Conservation (phyloP, 1,139 yeast genomes). For the Protomyces macrosporus region DNA sequence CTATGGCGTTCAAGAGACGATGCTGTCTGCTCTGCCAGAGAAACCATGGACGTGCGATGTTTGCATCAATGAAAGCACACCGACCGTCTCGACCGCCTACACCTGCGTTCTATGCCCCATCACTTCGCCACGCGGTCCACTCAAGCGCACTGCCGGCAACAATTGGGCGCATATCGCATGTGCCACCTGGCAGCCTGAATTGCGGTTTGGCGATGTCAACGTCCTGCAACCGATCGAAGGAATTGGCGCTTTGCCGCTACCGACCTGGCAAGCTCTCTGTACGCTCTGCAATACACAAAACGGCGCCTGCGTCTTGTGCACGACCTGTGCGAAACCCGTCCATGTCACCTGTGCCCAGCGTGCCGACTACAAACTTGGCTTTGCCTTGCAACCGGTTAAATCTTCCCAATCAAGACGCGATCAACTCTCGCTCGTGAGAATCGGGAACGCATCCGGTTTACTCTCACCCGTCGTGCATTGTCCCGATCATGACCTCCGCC, state of each 20-base stretch:
- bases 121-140: slow-evolving; percentile 47
- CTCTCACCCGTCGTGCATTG: slow-evolving; percentile 40
- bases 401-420: slow-evolving; percentile 30
- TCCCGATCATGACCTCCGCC: slow-evolving; percentile 31
- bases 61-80: slow-evolving; percentile 66
- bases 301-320: slow-evolving; percentile 47
- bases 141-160: slow-evolving; percentile 65
- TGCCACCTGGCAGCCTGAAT: slow-evolving; percentile 51
- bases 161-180: slow-evolving; percentile 81
- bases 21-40: not conserved
- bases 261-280: slow-evolving; percentile 39
- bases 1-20: slow-evolving; percentile 47
- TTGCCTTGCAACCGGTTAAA: slow-evolving; percentile 31
- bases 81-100: slow-evolving; percentile 53
- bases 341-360: slow-evolving; percentile 28
- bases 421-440: slow-evolving; percentile 36
- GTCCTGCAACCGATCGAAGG: slow-evolving; percentile 47
- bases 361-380: slow-evolving; percentile 24
- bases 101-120: slow-evolving; percentile 65
- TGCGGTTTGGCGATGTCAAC: slow-evolving; percentile 44
- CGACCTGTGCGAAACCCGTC: slow-evolving; percentile 39
- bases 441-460: slow-evolving; percentile 41
- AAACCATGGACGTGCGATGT: slow-evolving; percentile 75
- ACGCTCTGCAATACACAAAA: slow-evolving; percentile 42
- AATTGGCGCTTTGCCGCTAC: slow-evolving; percentile 35